Evolutionary conservation across 1,284 basidiomycete species (phyloP).

Genomic region (Puccinia sorghi): DNA sequence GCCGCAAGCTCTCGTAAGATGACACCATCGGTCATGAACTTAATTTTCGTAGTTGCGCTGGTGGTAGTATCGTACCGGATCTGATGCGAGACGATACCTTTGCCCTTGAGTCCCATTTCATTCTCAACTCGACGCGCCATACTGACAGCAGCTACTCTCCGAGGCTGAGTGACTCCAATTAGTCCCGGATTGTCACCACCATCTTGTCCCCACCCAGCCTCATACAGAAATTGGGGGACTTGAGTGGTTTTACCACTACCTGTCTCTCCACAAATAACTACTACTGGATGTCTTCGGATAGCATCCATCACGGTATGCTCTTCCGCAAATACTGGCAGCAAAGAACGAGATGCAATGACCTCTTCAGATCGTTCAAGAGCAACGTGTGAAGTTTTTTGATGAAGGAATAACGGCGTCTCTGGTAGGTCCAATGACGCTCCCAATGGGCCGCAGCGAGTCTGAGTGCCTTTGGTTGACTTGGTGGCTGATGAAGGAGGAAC

Average conservation of each 20-base stretch:
- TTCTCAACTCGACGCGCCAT: constrained; percentile 88
- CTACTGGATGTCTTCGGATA: constrained; percentile 77
- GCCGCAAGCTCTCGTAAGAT: constrained; percentile 85
- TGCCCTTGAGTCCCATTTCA: constrained; percentile 73
- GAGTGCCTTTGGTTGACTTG: background rate
- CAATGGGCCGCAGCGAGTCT: constrained; percentile 43
- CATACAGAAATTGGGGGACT: constrained; percentile 87
- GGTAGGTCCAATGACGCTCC: constrained; percentile 43
- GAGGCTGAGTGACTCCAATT: constrained; percentile 96
- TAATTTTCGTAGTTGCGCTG: constrained; percentile 83
- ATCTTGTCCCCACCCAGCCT: constrained; percentile 87
- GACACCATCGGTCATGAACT: constrained; percentile 99
- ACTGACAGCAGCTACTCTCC: constrained; percentile 93
- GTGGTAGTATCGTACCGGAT: constrained; percentile 96
- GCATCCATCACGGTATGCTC: constrained; percentile 94
- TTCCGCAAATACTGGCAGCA: constrained; percentile 86
- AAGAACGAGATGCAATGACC: constrained; percentile 74
- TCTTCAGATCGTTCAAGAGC: constrained; percentile 70
- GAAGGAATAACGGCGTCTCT: constrained; percentile 50
- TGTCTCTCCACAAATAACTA: constrained; percentile 78
- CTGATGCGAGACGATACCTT: constrained; percentile 82
- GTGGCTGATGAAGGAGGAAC: background rate
- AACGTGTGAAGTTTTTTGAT: constrained; percentile 62
- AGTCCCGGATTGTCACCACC: constrained; percentile 92
- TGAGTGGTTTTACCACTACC: constrained; percentile 99